Base-by-base conservation (phyloP, 2,329 filamentous ascomycete genomes). In the Clonostachys chloroleuca region DNA sequence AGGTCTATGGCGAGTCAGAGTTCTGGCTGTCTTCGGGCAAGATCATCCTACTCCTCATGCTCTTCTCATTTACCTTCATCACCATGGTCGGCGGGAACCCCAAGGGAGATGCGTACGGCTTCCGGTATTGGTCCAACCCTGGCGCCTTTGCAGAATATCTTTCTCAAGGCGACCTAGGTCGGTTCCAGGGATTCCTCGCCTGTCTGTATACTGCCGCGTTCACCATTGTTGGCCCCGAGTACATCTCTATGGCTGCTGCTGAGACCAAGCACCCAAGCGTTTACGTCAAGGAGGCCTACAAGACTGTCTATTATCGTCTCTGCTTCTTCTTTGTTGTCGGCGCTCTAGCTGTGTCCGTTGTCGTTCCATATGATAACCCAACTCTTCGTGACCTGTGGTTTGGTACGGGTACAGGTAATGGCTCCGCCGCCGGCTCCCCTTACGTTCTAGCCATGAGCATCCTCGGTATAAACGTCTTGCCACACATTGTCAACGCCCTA, bases 401-500 rank as follows among this genome's bases (percentile, higher is more conserved):
- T 7, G 74, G 73, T 43, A 69, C 74, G 12, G 53, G 33, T 10
- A n/a, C 12, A 3, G 47, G 44, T 8, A 35, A 33, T 33, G 47
- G 48, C 40, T 55, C 54, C 16, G 55, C 51, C 13, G 66, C 63
- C 0, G 59, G 65, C 4, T 68, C 64, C 24, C 84, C 84, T 6
- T 74, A 87, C 44, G 81, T 84, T 57, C 77, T 84, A 49, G 76
- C 78, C 33, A 77, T 76, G 35, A 69, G 74, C 35, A 71, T 78
- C 16, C 84, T 84, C 33, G 84, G 84, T 40, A 81, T 89, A 48
- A 68, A 70, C 7, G 76, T 80, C 5, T 76, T 89, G 5, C 78
- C 82, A 5, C 71, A 80, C 55, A 83, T 92, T 59, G 83, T 92
- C 72, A 92, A 92, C 64, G 87, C 82, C 14, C 82, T 90, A 8